Conservation (phyloP, 768 basidiomycete species). For the Serendipita vermifera region DNA sequence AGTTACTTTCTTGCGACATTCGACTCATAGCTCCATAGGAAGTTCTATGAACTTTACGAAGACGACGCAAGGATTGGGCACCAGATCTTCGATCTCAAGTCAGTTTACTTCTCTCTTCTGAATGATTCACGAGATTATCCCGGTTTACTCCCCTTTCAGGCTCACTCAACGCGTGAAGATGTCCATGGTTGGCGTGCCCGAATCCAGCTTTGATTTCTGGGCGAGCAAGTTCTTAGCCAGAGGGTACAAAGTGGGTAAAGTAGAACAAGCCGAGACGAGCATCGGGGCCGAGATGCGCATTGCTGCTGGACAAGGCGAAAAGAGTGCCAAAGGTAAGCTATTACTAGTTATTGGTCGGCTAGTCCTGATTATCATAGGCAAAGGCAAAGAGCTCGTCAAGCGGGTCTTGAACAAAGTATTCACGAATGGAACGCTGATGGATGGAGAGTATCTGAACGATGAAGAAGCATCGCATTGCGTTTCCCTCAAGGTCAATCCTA, state of each 20-base stretch:
- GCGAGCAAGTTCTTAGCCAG: constrained; percentile 75
- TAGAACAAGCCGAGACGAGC: constrained; percentile 94
- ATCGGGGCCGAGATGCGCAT: constrained; percentile 93
- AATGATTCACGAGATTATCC: background rate
- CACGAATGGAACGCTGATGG: constrained; percentile 91
- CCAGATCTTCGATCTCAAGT: constrained; percentile 85
- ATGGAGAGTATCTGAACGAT: constrained; percentile 73
- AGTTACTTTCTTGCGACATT: constrained; percentile 23
- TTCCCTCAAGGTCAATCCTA: constrained; percentile 55
- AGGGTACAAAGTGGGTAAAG: constrained; percentile 92
- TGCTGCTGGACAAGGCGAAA: constrained; percentile 54
- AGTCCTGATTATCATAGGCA: constrained; percentile 1
- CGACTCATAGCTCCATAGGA: constrained; percentile 31
- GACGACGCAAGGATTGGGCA: constrained; percentile 91
- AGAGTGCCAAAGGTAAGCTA: no score
- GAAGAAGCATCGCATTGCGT: constrained; percentile 95
- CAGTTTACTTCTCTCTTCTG: constrained; percentile 20
- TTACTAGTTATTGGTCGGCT: no score
- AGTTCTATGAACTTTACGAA: constrained; percentile 75
- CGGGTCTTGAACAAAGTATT: constrained; percentile 88
- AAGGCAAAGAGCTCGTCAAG: constrained; percentile 13
- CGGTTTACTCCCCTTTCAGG: constrained; percentile 8
- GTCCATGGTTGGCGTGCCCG: constrained; percentile 99
- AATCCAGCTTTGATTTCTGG: constrained; percentile 87
- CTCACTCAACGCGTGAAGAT: constrained; percentile 88